Evolutionary conservation across 2,329 filamentous ascomycete genomes (phyloP), one percentile per base, ranked within the genome.

Genomic region (Colletotrichum tanaceti): DNA sequence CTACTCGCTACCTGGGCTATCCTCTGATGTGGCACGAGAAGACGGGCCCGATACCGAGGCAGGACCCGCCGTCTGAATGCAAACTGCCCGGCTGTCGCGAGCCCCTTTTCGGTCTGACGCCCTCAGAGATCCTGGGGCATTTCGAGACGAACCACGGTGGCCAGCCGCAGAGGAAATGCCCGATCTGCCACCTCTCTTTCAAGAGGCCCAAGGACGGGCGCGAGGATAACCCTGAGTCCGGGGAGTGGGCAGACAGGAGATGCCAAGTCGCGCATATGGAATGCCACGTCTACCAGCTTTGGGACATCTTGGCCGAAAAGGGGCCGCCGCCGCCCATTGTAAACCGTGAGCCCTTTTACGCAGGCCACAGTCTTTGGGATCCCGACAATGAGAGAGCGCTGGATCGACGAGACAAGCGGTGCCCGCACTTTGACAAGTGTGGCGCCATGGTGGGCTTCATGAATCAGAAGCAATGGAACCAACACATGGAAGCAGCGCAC

Each of bases 371-470:
- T 6, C 59, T 71, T 35, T 71, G 67, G 66, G 54, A 70, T 20
- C 70, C 70, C 28, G 54, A 58, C 10, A 55, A 63, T 18, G 70
- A 70, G 44, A 63, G 14, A 7, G 54, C 52, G 20, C 20, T 70
- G 39, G 70, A 71, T 16, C 58, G 70, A 20, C 70, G 70, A 50
- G 67, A 71, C 53, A 71, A 71, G 62, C 61, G 68, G 5, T 72
- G 70, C 58, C 70, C 70, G 20, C 49, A 62, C 35, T 72, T 72
- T 53, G 61, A 69, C 7, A 61, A 63, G 32, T 72, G 70, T 47
- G 70, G 70, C 6, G 65, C 70, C 32, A 71, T 72, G 64, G 69
- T 72, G 3, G 69, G 68, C 38, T 69, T 69, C 50, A 72, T 72
- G 70, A 71, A 61, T 39, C 57, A 68, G 49, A 52, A 28, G 39